Evolutionary conservation across 805 yeast genomes (phyloP), one percentile per base, ranked within the genome.

Genomic region (Starmerella riodocensis): DNA sequence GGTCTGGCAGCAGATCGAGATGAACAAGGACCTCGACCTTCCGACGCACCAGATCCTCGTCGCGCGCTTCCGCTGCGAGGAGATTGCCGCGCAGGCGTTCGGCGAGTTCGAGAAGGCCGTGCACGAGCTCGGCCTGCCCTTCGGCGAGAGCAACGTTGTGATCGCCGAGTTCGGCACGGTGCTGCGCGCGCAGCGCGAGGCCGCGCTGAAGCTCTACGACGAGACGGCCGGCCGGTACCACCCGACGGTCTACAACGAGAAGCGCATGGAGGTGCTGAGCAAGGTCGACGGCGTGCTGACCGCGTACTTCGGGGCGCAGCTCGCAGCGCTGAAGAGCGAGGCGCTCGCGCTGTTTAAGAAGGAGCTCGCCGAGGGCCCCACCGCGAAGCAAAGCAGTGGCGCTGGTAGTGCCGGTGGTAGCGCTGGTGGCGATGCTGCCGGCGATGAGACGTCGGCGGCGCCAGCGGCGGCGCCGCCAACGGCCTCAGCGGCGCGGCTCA

Each of bases 31-130:
- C 57, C 70, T 91, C 47, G 98, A 91, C 61, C 67, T 91, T 48
- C 98, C 98, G 21, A 86, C 97, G 2, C 98, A 91, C 56, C 98
- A 91, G 58, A 81, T 83, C 24, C 66, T 91, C 43, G 97, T 91
- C 19, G 94, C 98, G 6, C 73, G 91, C 52, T 88, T 84, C 62
- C 76, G 94, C 54, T 88, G 97, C 58, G 94, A 85, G 54, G 97
- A 91, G 59, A 81, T 91, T 34, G 69, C 78, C 18, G 61, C 66
- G 31, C 67, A 66, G 34, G 67, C 75, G 3, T 71, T 67, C 52
- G 61, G 63, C 14, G 58, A 60, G 14, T 73, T 73, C 50, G 62
- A 61, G 24, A 43, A 44, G 0, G 58, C 57, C 6, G 66, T 69
- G 27, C 57, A 53, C 4, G 49, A 55, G 16, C 47, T 56, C 13